These are phyloP conservation scores for Deinandra increscens DNA, from an alignment of 129 eudicot genomes.

Conservation along the genomic window DNA sequence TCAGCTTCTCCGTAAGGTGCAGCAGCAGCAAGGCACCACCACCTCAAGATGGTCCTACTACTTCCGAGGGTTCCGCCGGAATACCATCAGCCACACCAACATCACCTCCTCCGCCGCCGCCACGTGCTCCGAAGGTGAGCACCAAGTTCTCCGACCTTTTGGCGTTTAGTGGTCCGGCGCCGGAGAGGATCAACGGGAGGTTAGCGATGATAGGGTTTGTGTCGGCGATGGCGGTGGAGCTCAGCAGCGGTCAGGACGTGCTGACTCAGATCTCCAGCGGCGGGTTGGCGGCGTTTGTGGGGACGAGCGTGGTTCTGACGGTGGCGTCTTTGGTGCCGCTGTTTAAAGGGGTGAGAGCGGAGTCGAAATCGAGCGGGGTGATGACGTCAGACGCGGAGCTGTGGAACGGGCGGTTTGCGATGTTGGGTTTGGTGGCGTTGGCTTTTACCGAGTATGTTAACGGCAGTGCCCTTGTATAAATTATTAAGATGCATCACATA, in stretches of 20 bases:
- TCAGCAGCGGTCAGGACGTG: too few species aligned
- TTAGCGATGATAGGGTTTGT: conserved; percentile 72
- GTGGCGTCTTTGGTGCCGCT: conserved; percentile 23
- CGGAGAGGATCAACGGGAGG: conserved; percentile 87
- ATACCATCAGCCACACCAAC: too few species aligned
- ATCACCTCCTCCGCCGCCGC: too few species aligned
- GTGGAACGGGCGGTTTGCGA: conserved; percentile 81
- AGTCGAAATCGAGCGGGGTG: conserved; percentile 53
- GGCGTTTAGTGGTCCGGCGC: conserved; percentile 86
- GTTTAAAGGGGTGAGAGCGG: conserved; percentile 61
- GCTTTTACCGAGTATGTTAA: conserved; percentile 71
- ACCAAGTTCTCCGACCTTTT: conserved; percentile 56
- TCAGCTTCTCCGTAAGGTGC: conserved; percentile 21
- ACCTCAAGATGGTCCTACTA: conserved; percentile 1
- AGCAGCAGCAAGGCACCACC: conserved; percentile 22
- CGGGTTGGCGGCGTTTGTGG: too few species aligned
- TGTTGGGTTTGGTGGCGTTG: conserved; percentile 85
- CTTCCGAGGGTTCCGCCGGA: too few species aligned
- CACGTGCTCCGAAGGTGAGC: conserved; percentile 44
- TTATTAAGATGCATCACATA: too few species aligned
- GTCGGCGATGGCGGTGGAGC: conserved; percentile 53
- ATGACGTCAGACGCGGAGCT: conserved; percentile 86
- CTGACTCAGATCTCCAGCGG: too few species aligned
- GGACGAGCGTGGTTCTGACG: too few species aligned
- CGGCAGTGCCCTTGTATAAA: conserved; percentile 60